Evolutionary conservation across 805 yeast genomes (phyloP).

Genomic region (Candida parachauliodes): DNA sequence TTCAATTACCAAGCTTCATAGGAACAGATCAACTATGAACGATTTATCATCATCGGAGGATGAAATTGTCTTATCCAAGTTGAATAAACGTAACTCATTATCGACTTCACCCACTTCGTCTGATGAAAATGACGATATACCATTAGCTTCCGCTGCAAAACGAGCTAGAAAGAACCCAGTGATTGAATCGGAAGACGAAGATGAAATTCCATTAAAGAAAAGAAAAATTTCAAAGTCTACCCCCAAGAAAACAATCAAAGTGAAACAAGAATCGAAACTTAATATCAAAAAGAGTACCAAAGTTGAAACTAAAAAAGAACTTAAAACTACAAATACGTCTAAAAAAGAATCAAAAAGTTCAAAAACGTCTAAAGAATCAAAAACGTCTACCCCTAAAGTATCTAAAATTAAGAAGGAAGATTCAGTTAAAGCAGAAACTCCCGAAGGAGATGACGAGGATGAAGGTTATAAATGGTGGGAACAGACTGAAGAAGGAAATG

Average conservation of each 20-base stretch:
- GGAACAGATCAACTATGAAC: constrained; percentile 4
- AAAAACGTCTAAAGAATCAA: neutral
- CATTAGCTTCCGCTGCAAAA: constrained; percentile 9
- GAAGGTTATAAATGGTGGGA: constrained; percentile 77
- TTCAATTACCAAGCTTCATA: too few relatives aligned
- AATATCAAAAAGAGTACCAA: constrained; percentile 4
- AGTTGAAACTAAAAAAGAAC: constrained; percentile 7
- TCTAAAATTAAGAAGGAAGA: constrained; percentile 7
- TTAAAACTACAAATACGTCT: neutral
- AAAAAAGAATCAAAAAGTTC: constrained; percentile 4
- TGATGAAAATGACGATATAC: constrained; percentile 13
- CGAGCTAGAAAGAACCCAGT: neutral
- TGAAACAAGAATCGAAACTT: too few relatives aligned
- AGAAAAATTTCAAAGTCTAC: constrained; percentile 6
- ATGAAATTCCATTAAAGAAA: constrained; percentile 11
- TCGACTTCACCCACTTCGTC: constrained; percentile 2
- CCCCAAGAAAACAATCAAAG: neutral
- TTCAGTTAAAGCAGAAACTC: constrained; percentile 8
- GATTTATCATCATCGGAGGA: constrained; percentile 9
- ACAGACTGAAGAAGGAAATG: constrained; percentile 73
- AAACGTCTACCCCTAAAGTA: neutral
- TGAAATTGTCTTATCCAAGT: constrained; percentile 9
- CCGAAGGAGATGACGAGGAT: constrained; percentile 22
- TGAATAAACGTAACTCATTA: neutral
- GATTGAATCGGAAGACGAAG: constrained; percentile 8